Evolutionary conservation across 2,329 filamentous ascomycete genomes (phyloP), one percentile per base, ranked within the genome.

Genomic region (Trichophyton verrucosum): DNA sequence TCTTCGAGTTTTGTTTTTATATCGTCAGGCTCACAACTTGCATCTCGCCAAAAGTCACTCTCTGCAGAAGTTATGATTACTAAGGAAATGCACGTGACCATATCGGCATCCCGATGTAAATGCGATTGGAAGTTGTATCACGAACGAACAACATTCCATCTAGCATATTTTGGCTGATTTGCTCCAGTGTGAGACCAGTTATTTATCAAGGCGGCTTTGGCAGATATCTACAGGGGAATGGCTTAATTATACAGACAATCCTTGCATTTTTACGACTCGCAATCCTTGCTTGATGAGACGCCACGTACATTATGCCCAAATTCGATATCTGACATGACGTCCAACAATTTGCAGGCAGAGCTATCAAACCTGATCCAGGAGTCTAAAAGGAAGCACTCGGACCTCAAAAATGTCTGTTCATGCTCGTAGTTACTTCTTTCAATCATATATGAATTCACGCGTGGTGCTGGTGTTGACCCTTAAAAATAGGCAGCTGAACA

Each of bases 301-400:
- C 56, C 56, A 58, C 22, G 36, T 46, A 58, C 36, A 55, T 33
- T 33, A 63, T 63, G 60, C 51, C 30, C 38, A 27, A 27, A 51
- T 61, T n/a, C 33, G n/a, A 5, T 63, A 61, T 66, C 70, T 68
- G 72, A 73, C 86, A 96, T 96, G 91, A 95, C 91, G 74, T 87
- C 90, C 69, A 89, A 95, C 82, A 86, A 96, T 70, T 82, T 96
- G 69, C 85, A 86, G 71, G 86, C 88, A 62, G 91, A 96, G 82
- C 83, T 96, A 73, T 84, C 87, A 70, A 95, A 89, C 77, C 84
- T 96, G 73, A 87, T 96, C 69, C 89, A 95, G 75, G 94, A 99
- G 78, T 94, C 91, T 72, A 97, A 95, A 76, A 84, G 92, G 69
- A 97, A 95, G 76, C 87, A 96, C 74, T 84, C 87, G 67, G 94